Evolutionary conservation across 2,329 filamentous ascomycete genomes (phyloP), one percentile per base, ranked within the genome.

Genomic region (Emydomyces testavorans): DNA sequence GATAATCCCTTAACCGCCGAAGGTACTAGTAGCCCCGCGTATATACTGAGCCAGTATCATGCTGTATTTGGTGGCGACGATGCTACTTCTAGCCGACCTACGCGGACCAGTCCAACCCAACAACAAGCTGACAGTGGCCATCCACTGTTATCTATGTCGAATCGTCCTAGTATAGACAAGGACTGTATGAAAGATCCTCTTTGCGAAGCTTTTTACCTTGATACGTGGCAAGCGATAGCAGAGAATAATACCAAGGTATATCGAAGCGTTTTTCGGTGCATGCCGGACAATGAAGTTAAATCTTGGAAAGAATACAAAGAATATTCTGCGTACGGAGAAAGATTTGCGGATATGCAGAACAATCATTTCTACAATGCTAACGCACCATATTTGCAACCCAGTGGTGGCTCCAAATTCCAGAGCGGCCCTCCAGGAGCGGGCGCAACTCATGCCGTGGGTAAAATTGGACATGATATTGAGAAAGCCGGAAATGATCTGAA

Each of bases 181-280:
- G 85, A 96, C 62, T 96, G 90, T 67, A 98, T 98, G 88, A 78
- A 76, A 13, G 92, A 98, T 65, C 92, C 93, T 0, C 68, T 98
- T 34, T 81, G 82, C 50, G 76, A 86, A 46, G 71, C 75, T 1
- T 98, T 98, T 66, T 85, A 86, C 62, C 78, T 92, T 38, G 85
- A 94, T 53, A 80, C 86, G 1, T 98, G 93, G 93, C 81, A 83
- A 54, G 76, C 80, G 15, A 80, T 88, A 46, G 92, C 92, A 0
- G 80, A 84, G 53, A 96, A 96, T 70, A 98, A 98, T 63, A 98
- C 92, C 2, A 90, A 88, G 62, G 77, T 98, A 40, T 98, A 85
- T 69, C 83, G 92, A 26, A 80, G 84, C 52, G 90, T 98, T 6
- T 98, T 98, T 71, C 81, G 89, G 39, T 95, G 89, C 65, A 93